Conservation (phyloP, 1,139 yeast genomes). For the Sugiyamaella sp. region DNA sequence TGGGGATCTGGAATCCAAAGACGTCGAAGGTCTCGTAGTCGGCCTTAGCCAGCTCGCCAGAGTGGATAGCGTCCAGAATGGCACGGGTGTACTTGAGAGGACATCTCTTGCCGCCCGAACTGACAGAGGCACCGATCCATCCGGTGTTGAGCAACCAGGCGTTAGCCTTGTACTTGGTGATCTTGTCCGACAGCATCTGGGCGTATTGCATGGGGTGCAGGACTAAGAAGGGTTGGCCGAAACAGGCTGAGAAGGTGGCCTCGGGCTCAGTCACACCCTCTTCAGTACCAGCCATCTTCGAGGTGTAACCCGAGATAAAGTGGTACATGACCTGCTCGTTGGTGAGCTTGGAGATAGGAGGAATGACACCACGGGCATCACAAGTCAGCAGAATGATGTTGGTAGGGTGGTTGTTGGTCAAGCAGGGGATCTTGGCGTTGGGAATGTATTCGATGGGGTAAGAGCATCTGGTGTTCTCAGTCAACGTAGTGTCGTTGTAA, state of each 20-base stretch:
- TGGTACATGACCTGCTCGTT: constrained; percentile 99
- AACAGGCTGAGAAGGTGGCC: constrained; percentile 98
- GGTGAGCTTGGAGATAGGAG: constrained; percentile 93
- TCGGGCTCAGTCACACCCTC: constrained; percentile 98
- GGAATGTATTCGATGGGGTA: constrained; percentile 98
- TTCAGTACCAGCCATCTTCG: constrained; percentile 99
- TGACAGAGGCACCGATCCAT: constrained; percentile 95
- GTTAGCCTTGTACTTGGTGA: constrained; percentile 81
- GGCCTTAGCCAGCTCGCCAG: constrained; percentile 80
- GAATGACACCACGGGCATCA: constrained; percentile 97
- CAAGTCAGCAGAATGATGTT: constrained; percentile 92
- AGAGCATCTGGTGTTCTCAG: constrained; percentile 97
- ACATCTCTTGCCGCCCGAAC: constrained; percentile 96
- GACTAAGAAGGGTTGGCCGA: constrained; percentile 98
- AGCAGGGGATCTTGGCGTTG: constrained; percentile 93
- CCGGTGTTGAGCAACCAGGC: constrained; percentile 99
- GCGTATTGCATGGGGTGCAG: constrained; percentile 99
- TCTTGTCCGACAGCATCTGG: constrained; percentile 93
- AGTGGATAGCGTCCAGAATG: constrained; percentile 90
- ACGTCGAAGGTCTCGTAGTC: constrained; percentile 84
- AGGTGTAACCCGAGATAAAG: constrained; percentile 97
- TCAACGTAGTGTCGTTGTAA: constrained; percentile 76
- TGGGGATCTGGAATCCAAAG: constrained; percentile 89
- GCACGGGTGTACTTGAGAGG: constrained; percentile 98
- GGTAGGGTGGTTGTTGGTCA: constrained; percentile 86